Conservation (phyloP, 352 stramenopile genomes). For the Phytophthora fragariae region DNA sequence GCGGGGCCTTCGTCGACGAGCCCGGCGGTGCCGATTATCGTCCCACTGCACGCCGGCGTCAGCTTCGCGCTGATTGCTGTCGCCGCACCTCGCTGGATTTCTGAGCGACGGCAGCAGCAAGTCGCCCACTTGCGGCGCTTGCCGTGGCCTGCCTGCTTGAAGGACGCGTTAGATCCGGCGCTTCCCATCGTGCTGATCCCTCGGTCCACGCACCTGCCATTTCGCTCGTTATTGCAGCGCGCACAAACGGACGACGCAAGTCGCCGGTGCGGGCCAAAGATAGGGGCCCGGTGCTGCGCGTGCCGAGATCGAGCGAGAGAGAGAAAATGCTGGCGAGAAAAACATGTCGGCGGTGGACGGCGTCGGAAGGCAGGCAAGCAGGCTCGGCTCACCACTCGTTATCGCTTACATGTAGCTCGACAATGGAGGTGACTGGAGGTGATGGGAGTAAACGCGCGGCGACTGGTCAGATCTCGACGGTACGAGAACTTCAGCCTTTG, state of each 20-base stretch:
- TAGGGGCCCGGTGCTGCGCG: conserved; percentile 7
- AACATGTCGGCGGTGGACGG: conserved; percentile 11
- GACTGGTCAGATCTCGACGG: not conserved
- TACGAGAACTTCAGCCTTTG: not conserved
- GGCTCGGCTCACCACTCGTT: conserved; percentile 3
- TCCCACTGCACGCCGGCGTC: conserved; percentile 16
- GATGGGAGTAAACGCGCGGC: not conserved
- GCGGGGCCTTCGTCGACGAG: conserved; percentile 20
- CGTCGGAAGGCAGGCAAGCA: not conserved
- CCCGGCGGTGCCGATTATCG: conserved; percentile 6
- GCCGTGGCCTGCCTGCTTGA: conserved; percentile 7
- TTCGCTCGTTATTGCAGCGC: conserved; percentile 9
- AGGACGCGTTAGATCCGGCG: conserved; percentile 25
- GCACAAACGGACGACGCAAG: conserved; percentile 16
- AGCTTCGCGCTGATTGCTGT: conserved; percentile 29
- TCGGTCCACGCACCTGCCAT: conserved; percentile 16
- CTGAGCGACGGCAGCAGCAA: conserved; percentile 27
- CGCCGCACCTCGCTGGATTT: conserved; percentile 16
- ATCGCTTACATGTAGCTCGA: no score
- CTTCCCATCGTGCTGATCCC: conserved; percentile 28
- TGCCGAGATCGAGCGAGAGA: not conserved
- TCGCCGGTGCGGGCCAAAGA: conserved; percentile 30
- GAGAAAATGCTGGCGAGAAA: conserved; percentile 22
- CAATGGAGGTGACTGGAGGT: no score
- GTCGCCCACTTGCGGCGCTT: conserved; percentile 8